Base-by-base conservation (phyloP, 192 early-diverging fungal species). In the Funneliformis mosseae region DNA sequence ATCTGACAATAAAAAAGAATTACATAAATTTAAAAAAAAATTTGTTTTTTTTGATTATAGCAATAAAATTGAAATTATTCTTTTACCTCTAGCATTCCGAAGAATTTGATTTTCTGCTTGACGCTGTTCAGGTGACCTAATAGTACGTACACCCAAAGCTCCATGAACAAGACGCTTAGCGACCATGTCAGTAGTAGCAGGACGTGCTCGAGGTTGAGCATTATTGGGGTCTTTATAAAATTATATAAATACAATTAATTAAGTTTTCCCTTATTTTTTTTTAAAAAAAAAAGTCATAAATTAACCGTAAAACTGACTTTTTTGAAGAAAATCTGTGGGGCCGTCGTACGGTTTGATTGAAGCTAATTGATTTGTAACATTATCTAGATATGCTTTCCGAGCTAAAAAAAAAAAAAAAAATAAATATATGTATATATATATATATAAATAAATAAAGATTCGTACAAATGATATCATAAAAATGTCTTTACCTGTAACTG, bases 101-200 rank as follows among this genome's bases (percentile, higher is more conserved):
- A 79, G 50, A 10, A 79, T 55, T 27, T 70, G 45, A 39, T 60
- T 55, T 55, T 79, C 78, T 55, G 67, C 78, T 79, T 79, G 78
- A 48, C 67, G 64, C 70, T 90, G 89, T 55, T 90, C 89, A 41
- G 86, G 82, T 9, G 89, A 84, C 50, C 84, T 81, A 43, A 80
- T 43, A 7, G 84, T 83, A 45, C 89, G 86, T 38, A 95, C 80
- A 38, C 94, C 94, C 42, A 95, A 83, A 18, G 94, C 94, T 9
- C 93, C 93, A 61, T 91, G 91, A 60, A 95, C 91, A 14, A 95
- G 72, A 50, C 94, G 81, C 48, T 90, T 89, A 2, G 94, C 94
- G 16, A 95, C 94, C 83, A 93, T 89, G 77, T 95, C 94, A 67
- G 90, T 88, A 21, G 88, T 88, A 5, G 83, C 84, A 8, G 88